Evolutionary conservation across 108 stramenopile genomes (phyloP), one percentile per base, ranked within the genome.

Genomic region (Cyclostephanos tholiformis): DNA sequence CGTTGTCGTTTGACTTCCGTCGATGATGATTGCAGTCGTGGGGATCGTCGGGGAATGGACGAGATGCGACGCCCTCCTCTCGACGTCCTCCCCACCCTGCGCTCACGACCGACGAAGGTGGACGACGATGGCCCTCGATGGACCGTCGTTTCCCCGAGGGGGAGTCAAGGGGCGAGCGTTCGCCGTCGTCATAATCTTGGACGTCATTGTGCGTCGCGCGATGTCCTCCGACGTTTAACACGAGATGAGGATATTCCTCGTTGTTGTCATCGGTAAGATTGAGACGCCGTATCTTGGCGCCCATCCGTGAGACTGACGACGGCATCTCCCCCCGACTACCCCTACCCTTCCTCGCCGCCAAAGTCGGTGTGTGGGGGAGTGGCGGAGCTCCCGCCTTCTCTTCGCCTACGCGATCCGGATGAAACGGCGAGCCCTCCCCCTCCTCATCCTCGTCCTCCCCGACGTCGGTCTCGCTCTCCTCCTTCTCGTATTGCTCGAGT

Each of bases 231-330:
- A 16, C 32, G 46, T n/a, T 16, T 13, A n/a, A 19, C 32, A 32
- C 23, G 68, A 35, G 2, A 19, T 36, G 39, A 20, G 2, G 2
- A 26, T 8, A 1, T 13, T 13, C 44, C 16, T 30, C 38, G 17
- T 66, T 58, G n/a, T 48, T 25, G 30, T 26, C 61, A 11, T 49
- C 57, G 41, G 25, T 64, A 32, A 75, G 61, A 41, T 75, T 48
- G 19, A 75, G 56, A 30, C 74, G 29, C 16, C 74, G 66, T 29
- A 75, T 67, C 30, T 75, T 75, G 59, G 74, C 74, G 19, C 74
- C 67, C 35, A 75, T 66, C 16, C 61, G 35, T 11, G 64, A 44
- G 19, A 75, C 30, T 13, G 30, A 58, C 4, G 57, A 30, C 48
- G 65, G 41, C 41, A 12, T 41, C 12, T 12, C 41, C 41, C 9